A percentile compares a stretch with the other conserved stretches of the same genome.
Evolutionary conservation across 495 filamentous ascomycete species (phyloP).

Genomic region (Daldinia bambusicola): DNA sequence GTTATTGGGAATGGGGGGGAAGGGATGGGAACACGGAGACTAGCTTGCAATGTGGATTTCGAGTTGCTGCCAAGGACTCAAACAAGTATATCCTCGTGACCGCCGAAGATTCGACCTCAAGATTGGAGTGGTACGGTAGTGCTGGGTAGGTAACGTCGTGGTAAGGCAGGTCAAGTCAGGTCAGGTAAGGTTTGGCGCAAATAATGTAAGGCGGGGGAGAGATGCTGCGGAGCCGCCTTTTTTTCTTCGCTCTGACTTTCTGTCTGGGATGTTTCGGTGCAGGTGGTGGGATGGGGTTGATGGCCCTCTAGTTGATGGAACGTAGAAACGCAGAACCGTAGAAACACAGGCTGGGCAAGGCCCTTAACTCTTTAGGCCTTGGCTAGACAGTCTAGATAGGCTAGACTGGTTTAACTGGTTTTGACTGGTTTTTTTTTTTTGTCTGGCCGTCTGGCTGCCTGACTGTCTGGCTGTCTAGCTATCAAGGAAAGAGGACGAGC

Average conservation of each 20-base stretch:
- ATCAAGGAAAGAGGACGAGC: neutral
- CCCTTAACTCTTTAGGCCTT: constrained; percentile 6
- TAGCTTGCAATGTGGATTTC: constrained; percentile 39
- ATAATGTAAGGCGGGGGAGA: constrained; percentile 45
- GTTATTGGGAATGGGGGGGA: constrained; percentile 16
- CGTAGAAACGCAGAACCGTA: neutral
- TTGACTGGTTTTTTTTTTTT: neutral
- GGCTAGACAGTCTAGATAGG: neutral
- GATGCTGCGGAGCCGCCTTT: constrained; percentile 44
- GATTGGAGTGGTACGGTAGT: constrained; percentile 40
- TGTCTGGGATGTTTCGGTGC: neutral
- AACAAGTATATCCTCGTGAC: constrained; percentile 44
- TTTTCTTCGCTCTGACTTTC: constrained; percentile 15
- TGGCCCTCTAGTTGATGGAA: too few relatives aligned
- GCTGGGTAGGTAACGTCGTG: constrained; percentile 39
- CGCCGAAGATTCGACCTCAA: constrained; percentile 36
- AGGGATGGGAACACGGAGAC: constrained; percentile 34
- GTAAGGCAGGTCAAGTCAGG: constrained; percentile 40
- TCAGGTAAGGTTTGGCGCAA: constrained; percentile 41
- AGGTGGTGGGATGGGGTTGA: constrained; percentile 9
- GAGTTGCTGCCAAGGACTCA: constrained; percentile 39
- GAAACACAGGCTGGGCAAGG: neutral
- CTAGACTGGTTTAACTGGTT: constrained; percentile 4
- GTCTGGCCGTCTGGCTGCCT: too few relatives aligned
- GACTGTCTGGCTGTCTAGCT: neutral